phyloP scores from a whole-genome alignment of 2,329 filamentous ascomycete genomes.

The Ploettnerulaceae sp. region DNA sequence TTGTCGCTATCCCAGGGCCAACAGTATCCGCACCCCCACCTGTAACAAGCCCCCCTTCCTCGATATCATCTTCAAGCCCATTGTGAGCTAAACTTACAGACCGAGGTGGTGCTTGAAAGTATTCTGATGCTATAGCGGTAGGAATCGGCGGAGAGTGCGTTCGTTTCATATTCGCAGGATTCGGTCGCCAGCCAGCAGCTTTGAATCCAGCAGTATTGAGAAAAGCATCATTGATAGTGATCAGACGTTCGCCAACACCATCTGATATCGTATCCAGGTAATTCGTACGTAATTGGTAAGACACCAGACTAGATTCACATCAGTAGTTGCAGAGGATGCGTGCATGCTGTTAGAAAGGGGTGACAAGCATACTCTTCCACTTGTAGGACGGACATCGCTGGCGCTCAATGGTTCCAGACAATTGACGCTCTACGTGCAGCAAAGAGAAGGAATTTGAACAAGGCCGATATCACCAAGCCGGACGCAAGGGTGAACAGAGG shows the following conservation, averaged over 20 bases:
- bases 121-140: slow-evolving; percentile 75
- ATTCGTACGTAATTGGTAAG: slow-evolving; percentile 75
- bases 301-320: slow-evolving; percentile 58
- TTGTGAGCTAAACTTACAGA: slow-evolving; percentile 49
- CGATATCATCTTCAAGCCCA: slow-evolving; percentile 60
- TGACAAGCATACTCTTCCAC: slow-evolving; percentile 34
- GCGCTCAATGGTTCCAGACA: slow-evolving; percentile 4
- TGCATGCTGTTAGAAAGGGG: neutral
- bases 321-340: neutral
- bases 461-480: neutral
- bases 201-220: slow-evolving; percentile 79
- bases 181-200: slow-evolving; percentile 73
- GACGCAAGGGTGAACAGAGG: neutral
- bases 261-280: slow-evolving; percentile 78
- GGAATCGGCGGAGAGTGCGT: slow-evolving; percentile 84
- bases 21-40: slow-evolving; percentile 62
- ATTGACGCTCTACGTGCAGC: slow-evolving; percentile 9
- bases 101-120: slow-evolving; percentile 68
- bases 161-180: slow-evolving; percentile 70
- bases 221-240: slow-evolving; percentile 74
- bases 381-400: slow-evolving; percentile 36
- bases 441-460: neutral
- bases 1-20: slow-evolving; percentile 61
- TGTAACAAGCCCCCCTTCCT: slow-evolving; percentile 64
- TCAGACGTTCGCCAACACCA: slow-evolving; percentile 77